Percentiles rank a stretch among this genome's conserved stretches.
Evolutionary conservation across 352 stramenopile genomes (phyloP).

Genomic region (Phytopythium delawarense): DNA sequence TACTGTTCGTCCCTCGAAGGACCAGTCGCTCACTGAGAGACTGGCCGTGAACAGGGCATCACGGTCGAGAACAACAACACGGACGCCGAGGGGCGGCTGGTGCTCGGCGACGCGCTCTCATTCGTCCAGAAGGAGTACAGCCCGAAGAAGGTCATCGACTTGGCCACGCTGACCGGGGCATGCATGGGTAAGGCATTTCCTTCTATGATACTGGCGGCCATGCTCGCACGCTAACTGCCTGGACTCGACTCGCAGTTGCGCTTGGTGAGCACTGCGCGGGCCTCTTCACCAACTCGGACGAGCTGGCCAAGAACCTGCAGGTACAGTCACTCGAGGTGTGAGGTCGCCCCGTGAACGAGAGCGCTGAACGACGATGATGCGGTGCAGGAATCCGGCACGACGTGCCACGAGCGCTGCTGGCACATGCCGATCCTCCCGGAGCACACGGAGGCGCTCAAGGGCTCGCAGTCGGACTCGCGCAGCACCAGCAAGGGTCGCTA

Average conservation of each 20-base stretch:
- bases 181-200: constrained; percentile 54
- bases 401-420: constrained; percentile 86
- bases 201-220: neutral
- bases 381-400: constrained; percentile 40
- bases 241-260: constrained; percentile 36
- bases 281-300: constrained; percentile 91
- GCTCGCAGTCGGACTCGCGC: constrained; percentile 71
- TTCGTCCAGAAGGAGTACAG: constrained; percentile 87
- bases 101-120: constrained; percentile 88
- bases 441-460: constrained; percentile 80
- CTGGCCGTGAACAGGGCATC: constrained; percentile 32
- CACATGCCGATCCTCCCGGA: constrained; percentile 85
- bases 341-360: neutral
- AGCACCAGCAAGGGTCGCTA: constrained; percentile 77
- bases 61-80: constrained; percentile 93
- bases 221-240: neutral
- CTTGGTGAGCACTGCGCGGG: constrained; percentile 88
- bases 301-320: constrained; percentile 63
- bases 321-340: constrained; percentile 9
- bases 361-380: neutral
- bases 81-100: constrained; percentile 90
- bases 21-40: neutral
- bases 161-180: constrained; percentile 91
- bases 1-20: neutral
- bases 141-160: constrained; percentile 91